phyloP scores from a whole-genome alignment of 2,329 filamentous ascomycete genomes.

The Ceratocystiopsis sp. region DNA sequence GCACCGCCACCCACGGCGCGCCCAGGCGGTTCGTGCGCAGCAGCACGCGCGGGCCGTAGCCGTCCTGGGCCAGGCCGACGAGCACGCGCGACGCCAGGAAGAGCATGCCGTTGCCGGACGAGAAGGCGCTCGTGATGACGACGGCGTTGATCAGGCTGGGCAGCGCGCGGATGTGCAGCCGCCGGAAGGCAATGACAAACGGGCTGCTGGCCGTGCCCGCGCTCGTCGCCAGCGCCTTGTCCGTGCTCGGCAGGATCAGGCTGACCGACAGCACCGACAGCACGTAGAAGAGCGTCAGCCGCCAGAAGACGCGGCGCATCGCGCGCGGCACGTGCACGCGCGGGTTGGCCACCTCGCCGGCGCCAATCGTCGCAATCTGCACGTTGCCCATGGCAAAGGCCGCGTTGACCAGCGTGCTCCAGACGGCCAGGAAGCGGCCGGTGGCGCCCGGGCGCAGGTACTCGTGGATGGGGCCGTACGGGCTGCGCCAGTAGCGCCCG shows the following conservation, averaged over 20 bases:
- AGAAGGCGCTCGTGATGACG: conserved; percentile 39
- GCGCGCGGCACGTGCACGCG: conserved; percentile 8
- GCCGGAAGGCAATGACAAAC: conserved; percentile 47
- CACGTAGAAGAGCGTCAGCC: conserved; percentile 11
- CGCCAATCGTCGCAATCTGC: conserved; percentile 5
- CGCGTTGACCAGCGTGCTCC: neutral
- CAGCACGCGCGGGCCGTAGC: conserved; percentile 39
- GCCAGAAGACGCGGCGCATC: conserved; percentile 4
- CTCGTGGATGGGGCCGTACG: conserved; percentile 36
- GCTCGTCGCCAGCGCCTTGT: conserved; percentile 22
- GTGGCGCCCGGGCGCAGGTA: conserved; percentile 34
- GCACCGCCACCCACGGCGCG: conserved; percentile 35
- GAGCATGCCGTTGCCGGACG: conserved; percentile 40
- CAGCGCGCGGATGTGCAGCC: conserved; percentile 35
- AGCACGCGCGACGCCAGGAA: conserved; percentile 39
- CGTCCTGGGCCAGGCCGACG: conserved; percentile 36
- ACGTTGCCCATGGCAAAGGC: neutral
- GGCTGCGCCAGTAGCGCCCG: conserved; percentile 37
- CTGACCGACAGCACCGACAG: conserved; percentile 36
- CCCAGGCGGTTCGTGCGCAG: conserved; percentile 29
- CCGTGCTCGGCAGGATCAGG: conserved; percentile 41
- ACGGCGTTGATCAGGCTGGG: conserved; percentile 44
- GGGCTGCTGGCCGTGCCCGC: conserved; percentile 31
- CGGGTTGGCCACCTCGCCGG: conserved; percentile 9
- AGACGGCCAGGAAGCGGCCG: conserved; percentile 48